Percentiles rank a stretch among this genome's conserved stretches.
Evolutionary conservation across 305 asterid genomes (phyloP).

Genomic region (Andrographis paniculata): DNA sequence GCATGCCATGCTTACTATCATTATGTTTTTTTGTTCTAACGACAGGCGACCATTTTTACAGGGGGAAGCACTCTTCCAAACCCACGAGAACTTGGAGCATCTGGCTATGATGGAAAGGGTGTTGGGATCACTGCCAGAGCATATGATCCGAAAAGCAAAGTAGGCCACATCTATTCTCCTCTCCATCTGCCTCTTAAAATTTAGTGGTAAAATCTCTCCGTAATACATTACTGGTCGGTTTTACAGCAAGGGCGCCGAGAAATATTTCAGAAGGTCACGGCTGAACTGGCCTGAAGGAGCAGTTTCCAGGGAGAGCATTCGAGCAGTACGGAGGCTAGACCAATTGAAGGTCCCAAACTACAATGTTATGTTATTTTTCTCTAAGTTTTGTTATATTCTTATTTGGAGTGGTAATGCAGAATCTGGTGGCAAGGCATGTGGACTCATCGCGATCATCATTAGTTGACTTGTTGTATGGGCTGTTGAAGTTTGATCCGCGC

Average conservation of each 20-base stretch:
- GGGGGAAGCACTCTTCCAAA: constrained; percentile 82
- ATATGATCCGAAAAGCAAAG: constrained; percentile 65
- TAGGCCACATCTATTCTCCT: constrained; percentile 18
- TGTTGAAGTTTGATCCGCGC: constrained; percentile 60
- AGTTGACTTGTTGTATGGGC: constrained; percentile 47
- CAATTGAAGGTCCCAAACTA: constrained; percentile 29
- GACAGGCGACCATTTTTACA: constrained; percentile 15
- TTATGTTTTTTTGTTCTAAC: constrained; percentile 10
- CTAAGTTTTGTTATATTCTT: neutral
- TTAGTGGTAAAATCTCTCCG: too few species aligned
- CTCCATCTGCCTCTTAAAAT: too few species aligned
- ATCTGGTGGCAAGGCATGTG: constrained; percentile 37
- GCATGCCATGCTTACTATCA: constrained; percentile 7
- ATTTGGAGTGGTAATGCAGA: constrained; percentile 31
- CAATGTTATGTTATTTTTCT: neutral
- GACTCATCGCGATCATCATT: constrained; percentile 32
- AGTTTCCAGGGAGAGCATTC: constrained; percentile 76
- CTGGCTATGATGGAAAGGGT: constrained; percentile 98
- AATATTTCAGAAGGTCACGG: constrained; percentile 53
- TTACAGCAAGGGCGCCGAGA: constrained; percentile 60
- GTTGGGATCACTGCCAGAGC: constrained; percentile 67
- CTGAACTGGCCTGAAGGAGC: constrained; percentile 94
- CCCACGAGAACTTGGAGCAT: constrained; percentile 90
- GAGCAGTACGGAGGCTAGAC: constrained; percentile 54
- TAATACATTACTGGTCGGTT: too few species aligned